Evolutionary conservation across 163 green algal species (phyloP).

Genomic region (Chlamydomonas reinhardtii): DNA sequence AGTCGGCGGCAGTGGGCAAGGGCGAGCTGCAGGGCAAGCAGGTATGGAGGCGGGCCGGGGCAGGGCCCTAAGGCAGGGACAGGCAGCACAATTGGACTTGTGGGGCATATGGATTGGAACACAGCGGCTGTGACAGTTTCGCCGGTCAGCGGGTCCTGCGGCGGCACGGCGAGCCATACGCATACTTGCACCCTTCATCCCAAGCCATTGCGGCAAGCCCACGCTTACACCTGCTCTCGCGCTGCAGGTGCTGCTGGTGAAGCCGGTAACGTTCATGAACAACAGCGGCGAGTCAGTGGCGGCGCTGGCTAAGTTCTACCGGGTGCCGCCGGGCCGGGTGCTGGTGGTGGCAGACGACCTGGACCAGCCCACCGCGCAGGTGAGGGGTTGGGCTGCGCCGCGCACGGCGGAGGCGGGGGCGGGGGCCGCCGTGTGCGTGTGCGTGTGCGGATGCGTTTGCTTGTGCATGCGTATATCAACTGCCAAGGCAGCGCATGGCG

Average conservation of each 20-base stretch:
- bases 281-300: conserved; percentile 84
- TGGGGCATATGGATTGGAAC: background rate
- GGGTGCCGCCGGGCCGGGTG: conserved; percentile 68
- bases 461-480: too few species aligned
- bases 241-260: conserved; percentile 86
- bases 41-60: background rate
- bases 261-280: conserved; percentile 97
- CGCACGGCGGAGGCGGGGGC: background rate
- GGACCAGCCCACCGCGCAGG: conserved; percentile 78
- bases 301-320: conserved; percentile 84
- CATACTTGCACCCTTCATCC: too few species aligned
- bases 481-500: too few species aligned
- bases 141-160: too few species aligned
- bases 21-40: conserved; percentile 61
- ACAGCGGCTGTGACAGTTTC: too few species aligned
- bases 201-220: too few species aligned
- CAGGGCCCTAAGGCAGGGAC: too few species aligned
- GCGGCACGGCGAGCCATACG: too few species aligned
- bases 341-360: conserved; percentile 96
- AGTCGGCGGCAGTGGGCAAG: conserved; percentile 77
- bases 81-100: background rate
- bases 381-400: background rate
- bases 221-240: too few species aligned
- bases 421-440: background rate
- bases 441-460: too few species aligned